Evolutionary conservation across 768 basidiomycete species (phyloP).

Genomic region (Lactarius deliciosus): DNA sequence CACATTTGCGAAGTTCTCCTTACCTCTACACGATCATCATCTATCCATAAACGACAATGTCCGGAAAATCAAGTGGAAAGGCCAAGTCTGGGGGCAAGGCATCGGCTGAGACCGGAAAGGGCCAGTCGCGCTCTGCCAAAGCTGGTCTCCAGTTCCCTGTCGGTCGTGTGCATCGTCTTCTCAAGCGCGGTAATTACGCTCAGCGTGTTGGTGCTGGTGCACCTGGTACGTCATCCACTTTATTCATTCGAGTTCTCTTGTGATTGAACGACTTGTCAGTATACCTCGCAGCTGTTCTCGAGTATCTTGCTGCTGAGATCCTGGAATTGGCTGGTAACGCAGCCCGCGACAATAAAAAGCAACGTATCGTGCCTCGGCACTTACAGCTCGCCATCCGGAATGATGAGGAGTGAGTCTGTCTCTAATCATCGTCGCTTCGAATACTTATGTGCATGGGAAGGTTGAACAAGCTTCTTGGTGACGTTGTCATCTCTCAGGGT

Average conservation of each 20-base stretch:
- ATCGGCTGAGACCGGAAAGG: slow-evolving; percentile 48
- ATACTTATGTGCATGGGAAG: slow-evolving; percentile 36
- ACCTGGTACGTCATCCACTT: slow-evolving; percentile 51
- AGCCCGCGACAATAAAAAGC: slow-evolving; percentile 90
- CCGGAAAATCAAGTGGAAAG: slow-evolving; percentile 57
- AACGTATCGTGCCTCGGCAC: slow-evolving; percentile 94
- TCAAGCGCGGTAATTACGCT: slow-evolving; percentile 85
- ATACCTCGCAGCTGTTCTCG: slow-evolving; percentile 90
- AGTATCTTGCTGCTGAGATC: slow-evolving; percentile 92
- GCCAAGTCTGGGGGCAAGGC: slow-evolving; percentile 56
- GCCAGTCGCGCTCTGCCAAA: slow-evolving; percentile 69
- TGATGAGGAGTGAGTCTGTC: slow-evolving; percentile 72
- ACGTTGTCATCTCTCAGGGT: slow-evolving; percentile 93
- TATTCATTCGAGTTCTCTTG: neutral
- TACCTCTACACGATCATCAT: neutral
- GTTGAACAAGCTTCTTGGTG: slow-evolving; percentile 67
- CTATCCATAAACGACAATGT: slow-evolving; percentile 34
- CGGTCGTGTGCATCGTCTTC: slow-evolving; percentile 87
- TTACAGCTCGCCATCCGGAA: slow-evolving; percentile 93
- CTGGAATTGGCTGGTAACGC: slow-evolving; percentile 91
- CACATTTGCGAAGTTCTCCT: slow-evolving; percentile 11
- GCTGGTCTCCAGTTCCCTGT: slow-evolving; percentile 88
- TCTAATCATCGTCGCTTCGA: neutral
- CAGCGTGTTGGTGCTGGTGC: slow-evolving; percentile 88
- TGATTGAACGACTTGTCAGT: slow-evolving; percentile 44